Evolutionary conservation across 2,329 filamentous ascomycete species (phyloP), one percentile per base, ranked within the genome.

Genomic region (Colletotrichum camelliae): DNA sequence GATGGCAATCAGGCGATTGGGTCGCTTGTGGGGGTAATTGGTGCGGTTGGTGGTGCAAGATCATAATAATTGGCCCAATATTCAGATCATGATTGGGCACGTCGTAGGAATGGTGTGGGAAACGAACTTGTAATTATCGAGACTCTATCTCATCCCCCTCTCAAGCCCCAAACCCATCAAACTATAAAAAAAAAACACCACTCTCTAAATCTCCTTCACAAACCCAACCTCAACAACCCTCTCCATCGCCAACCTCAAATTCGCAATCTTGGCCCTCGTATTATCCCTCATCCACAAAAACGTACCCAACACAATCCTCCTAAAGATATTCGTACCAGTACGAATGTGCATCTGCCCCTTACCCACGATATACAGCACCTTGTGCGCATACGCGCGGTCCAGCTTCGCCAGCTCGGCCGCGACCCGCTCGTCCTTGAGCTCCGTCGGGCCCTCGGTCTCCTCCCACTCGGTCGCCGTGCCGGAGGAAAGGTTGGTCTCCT

Each of bases 221-320:
- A 94, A 94, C 0, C 93, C 93, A 21, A 94, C 91, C 83, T 94
- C 93, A 21, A 94, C 89, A 64, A 94, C 81, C 65, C 89, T 87
- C 75, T 94, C 92, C 75, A 90, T 88, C 0, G 89, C 88, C 57
- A 93, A 83, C 65, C 89, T 84, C 74, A 94, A 82, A 78, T 92
- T 92, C 16, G 92, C 91, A 83, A 94, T 90, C 85, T 94, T 94
- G 2, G 90, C 89, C 67, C 92, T 84, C 15, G 91, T 91, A 78
- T 93, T 94, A 52, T 94, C 92, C 35, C 92, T 84, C 67, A 94
- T 87, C 86, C 92, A 94, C 75, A 94, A 81, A 77, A 94, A 94
- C 0, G 87, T 83, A 65, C 85, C 85, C 13, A 94, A 81, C 7
- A 91, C 65, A 1, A 88, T 72, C 58, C 84, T 86, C 15, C 90